Conservation (phyloP, 2,329 filamentous ascomycete species). For the Neoscytalidium dimidiatum region DNA sequence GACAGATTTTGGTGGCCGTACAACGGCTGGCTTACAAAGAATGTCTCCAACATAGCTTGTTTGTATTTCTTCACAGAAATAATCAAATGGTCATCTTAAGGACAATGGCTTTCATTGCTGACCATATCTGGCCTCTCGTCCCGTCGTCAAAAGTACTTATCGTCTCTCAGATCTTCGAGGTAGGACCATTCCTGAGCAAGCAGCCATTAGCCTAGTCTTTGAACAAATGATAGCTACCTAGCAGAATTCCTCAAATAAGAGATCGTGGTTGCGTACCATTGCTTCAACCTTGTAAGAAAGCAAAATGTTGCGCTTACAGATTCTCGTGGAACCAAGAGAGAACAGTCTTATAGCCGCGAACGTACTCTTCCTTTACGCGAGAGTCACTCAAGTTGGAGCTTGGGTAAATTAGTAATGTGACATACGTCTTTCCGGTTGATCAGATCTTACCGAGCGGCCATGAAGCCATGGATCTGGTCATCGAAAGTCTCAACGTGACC, state of each 20-base stretch:
- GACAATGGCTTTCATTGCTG: too few species aligned
- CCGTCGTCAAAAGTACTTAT: neutral
- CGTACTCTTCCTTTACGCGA: constrained; percentile 52
- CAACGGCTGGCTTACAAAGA: too few species aligned
- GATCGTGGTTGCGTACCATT: neutral
- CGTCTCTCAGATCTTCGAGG: neutral
- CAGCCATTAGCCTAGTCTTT: neutral
- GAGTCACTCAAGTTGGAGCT: constrained; percentile 49
- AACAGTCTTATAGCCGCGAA: constrained; percentile 51
- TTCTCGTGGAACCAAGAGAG: constrained; percentile 56
- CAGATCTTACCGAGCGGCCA: constrained; percentile 39
- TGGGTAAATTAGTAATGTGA: neutral
- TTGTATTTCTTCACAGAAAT: too few species aligned
- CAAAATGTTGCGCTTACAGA: constrained; percentile 43
- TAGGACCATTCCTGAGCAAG: neutral
- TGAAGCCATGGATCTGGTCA: constrained; percentile 49
- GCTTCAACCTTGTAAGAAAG: constrained; percentile 3
- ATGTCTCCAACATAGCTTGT: too few species aligned
- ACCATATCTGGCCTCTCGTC: neutral
- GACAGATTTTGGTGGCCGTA: too few species aligned
- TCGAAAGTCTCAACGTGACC: constrained; percentile 51
- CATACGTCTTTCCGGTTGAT: neutral
- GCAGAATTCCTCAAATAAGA: neutral
- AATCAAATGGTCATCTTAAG: too few species aligned
- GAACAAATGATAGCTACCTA: too few species aligned